phyloP scores from a whole-genome alignment of 2,329 filamentous ascomycete genomes.

The Verticillium dahliae region DNA sequence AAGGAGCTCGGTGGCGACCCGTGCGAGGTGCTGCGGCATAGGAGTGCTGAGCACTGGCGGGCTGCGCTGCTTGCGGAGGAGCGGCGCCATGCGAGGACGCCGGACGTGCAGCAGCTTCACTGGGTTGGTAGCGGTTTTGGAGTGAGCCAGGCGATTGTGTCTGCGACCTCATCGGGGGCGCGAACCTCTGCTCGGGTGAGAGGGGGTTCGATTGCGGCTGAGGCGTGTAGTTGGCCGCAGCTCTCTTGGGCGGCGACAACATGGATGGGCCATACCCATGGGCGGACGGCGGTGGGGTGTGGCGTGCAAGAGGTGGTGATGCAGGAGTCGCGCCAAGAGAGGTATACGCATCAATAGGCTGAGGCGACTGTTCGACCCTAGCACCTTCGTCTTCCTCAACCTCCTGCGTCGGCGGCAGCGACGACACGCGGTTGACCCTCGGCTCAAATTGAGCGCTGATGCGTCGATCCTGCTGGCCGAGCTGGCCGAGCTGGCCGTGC shows the following conservation, averaged over 20 bases:
- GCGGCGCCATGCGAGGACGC: constrained; percentile 44
- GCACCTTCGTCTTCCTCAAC: constrained; percentile 51
- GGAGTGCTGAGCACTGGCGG: constrained; percentile 1
- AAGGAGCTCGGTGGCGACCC: constrained; percentile 42
- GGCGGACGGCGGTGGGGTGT: constrained; percentile 43
- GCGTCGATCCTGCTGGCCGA: constrained; percentile 36
- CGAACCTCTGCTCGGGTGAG: constrained; percentile 33
- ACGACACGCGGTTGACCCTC: constrained; percentile 46
- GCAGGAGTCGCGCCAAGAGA: constrained; percentile 22
- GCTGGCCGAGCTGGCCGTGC: too few species aligned
- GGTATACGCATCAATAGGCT: constrained; percentile 14
- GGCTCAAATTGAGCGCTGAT: constrained; percentile 49
- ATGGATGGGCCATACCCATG: constrained; percentile 29
- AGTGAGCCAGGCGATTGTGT: constrained; percentile 54
- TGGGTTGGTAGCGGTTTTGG: constrained; percentile 28
- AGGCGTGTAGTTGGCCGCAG: constrained; percentile 44
- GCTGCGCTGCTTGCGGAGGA: constrained; percentile 23
- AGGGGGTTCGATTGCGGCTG: constrained; percentile 21
- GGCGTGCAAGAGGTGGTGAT: constrained; percentile 25
- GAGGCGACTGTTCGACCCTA: constrained; percentile 2
- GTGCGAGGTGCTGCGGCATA: constrained; percentile 21
- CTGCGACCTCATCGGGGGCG: constrained; percentile 51
- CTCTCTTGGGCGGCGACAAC: constrained; percentile 51
- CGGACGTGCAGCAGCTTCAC: constrained; percentile 45
- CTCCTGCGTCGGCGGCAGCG: constrained; percentile 55